phyloP scores from a whole-genome alignment of 2,329 filamentous ascomycete genomes.

The Allantophomopsis lycopodina region DNA sequence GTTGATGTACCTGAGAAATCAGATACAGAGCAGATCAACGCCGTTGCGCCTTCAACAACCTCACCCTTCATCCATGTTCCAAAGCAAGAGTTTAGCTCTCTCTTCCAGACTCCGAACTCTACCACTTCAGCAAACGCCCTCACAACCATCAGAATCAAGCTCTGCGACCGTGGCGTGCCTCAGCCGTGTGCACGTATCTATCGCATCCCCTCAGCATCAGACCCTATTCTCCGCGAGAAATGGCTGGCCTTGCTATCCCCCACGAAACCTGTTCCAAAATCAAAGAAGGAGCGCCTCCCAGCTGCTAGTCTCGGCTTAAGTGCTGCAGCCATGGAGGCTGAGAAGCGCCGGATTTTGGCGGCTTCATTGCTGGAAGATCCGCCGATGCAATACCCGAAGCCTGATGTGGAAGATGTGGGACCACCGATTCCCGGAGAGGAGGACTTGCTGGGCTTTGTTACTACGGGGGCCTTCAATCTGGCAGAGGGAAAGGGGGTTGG shows the following conservation, averaged over 20 bases:
- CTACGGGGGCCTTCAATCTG: conserved; percentile 72
- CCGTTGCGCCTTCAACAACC: neutral
- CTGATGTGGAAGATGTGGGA: conserved; percentile 27
- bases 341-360: conserved; percentile 28
- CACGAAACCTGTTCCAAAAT: conserved; percentile 8
- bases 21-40: neutral
- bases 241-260: conserved; percentile 52
- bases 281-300: conserved; percentile 5
- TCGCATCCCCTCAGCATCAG: conserved; percentile 45
- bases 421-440: conserved; percentile 57
- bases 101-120: conserved; percentile 10
- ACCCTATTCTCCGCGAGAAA: conserved; percentile 39
- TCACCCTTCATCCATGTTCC: conserved; percentile 8
- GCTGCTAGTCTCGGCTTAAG: conserved; percentile 12
- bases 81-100: conserved; percentile 8
- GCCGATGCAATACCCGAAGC: conserved; percentile 21
- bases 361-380: conserved; percentile 31
- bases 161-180: conserved; percentile 59
- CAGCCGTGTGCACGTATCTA: conserved; percentile 70
- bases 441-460: conserved; percentile 83
- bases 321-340: conserved; percentile 17
- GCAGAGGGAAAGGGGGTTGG: conserved; percentile 62
- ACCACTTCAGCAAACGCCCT: conserved; percentile 17
- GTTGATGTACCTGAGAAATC: neutral
- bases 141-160: conserved; percentile 50